Percentiles rank a stretch among this genome's conserved stretches.
Conservation (phyloP, 1,284 basidiomycete genomes). For the Ceratobasidium sp. region DNA sequence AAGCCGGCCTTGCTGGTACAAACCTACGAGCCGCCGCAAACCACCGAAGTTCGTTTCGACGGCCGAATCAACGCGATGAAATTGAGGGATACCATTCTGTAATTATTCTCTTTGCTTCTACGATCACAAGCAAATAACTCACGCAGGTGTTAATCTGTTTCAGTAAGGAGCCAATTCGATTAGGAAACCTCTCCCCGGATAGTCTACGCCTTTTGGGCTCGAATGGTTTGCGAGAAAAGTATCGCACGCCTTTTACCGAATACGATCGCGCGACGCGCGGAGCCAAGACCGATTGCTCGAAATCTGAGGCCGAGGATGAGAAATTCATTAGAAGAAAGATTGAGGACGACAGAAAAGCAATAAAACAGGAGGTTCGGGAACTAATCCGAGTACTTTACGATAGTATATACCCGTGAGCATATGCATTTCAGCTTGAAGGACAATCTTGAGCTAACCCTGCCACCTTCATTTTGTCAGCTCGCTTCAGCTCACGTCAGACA, state of each 20-base stretch:
- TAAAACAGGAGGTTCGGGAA: constrained; percentile 35
- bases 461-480: not conserved
- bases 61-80: constrained; percentile 24
- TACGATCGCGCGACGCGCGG: constrained; percentile 18
- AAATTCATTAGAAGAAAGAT: not conserved
- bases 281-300: not conserved
- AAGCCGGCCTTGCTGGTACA: constrained; percentile 22
- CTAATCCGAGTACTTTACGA: constrained; percentile 17
- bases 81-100: constrained; percentile 33
- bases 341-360: not conserved
- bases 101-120: not conserved
- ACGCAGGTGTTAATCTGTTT: too few species aligned
- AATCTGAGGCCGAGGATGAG: not conserved
- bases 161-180: constrained; percentile 20
- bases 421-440: not conserved
- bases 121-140: not conserved
- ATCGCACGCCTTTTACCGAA: not conserved
- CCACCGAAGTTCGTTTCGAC: not conserved
- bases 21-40: not conserved
- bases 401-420: constrained; percentile 27
- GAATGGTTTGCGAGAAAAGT: constrained; percentile 10
- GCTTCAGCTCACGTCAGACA: constrained; percentile 8
- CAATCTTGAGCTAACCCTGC: not conserved
- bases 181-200: constrained; percentile 1
- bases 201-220: constrained; percentile 1